These are phyloP conservation scores for Plasmodium gonderi DNA, from an alignment of 169 alveolate genomes.

Conservation along the genomic window DNA sequence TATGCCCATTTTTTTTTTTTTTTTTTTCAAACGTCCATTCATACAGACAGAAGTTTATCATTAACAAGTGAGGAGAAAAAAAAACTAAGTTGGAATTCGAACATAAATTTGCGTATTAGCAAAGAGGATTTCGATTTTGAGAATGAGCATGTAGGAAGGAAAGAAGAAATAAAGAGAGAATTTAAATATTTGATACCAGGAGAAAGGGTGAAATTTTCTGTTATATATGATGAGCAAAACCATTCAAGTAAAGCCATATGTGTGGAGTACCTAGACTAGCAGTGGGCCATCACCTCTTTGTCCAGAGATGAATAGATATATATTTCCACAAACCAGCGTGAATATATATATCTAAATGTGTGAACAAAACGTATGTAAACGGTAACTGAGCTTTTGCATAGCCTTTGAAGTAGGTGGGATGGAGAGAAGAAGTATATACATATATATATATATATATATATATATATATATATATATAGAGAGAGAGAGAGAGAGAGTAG, in stretches of 20 bases:
- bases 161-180: slow-evolving; percentile 40
- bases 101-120: background rate
- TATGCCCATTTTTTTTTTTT: no score
- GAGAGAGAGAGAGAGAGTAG: no score
- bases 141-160: background rate
- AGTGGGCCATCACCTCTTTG: no score
- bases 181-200: slow-evolving; percentile 65
- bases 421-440: no score
- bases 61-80: slow-evolving; percentile 41
- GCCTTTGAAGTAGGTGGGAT: no score
- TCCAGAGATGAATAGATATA: no score
- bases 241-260: slow-evolving; percentile 47
- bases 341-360: no score
- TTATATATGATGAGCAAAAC: slow-evolving; percentile 22
- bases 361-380: no score
- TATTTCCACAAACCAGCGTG: no score
- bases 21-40: background rate
- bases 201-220: slow-evolving; percentile 45
- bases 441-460: no score
- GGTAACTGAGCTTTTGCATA: no score
- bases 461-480: no score
- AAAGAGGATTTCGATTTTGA: slow-evolving; percentile 20
- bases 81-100: slow-evolving; percentile 36
- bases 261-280: slow-evolving; percentile 49
- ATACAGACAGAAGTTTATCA: slow-evolving; percentile 27